Conservation (phyloP, 768 basidiomycete species). For the Kwoniella dejecticola region DNA sequence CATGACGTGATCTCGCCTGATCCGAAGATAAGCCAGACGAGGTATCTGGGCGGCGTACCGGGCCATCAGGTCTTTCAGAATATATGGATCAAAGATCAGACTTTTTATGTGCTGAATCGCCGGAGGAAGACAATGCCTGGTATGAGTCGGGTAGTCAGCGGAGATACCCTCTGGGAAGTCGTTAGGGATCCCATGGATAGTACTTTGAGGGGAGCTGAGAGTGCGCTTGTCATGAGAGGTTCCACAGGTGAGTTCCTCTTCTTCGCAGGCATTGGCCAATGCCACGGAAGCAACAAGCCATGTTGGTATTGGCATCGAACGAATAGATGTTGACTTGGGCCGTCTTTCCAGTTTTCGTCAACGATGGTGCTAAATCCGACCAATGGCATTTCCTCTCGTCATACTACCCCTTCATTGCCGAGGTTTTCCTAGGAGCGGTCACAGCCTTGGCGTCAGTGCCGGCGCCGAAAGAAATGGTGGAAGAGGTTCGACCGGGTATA, state of each 20-base stretch:
- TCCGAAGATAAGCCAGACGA: slow-evolving; percentile 11
- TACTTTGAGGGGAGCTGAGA: neutral
- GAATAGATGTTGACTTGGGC: neutral
- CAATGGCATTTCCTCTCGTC: slow-evolving; percentile 20
- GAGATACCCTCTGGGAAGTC: slow-evolving; percentile 10
- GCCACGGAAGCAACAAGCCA: neutral
- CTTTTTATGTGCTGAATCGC: slow-evolving; percentile 8
- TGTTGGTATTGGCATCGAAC: neutral
- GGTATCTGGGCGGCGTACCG: slow-evolving; percentile 19
- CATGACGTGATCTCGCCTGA: slow-evolving; percentile 7
- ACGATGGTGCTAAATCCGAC: slow-evolving; percentile 15
- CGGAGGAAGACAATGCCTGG: slow-evolving; percentile 11
- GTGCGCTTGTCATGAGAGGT: slow-evolving; percentile 12
- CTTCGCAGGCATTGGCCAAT: neutral
- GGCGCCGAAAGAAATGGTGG: slow-evolving; percentile 50
- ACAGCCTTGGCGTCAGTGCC: slow-evolving; percentile 15
- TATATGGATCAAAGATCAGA: slow-evolving; percentile 17
- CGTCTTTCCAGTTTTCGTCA: slow-evolving; percentile 11
- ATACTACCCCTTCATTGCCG: slow-evolving; percentile 19
- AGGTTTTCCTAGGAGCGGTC: slow-evolving; percentile 12
- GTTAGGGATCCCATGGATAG: slow-evolving; percentile 4
- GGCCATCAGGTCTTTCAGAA: slow-evolving; percentile 21
- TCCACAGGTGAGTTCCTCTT: slow-evolving; percentile 5
- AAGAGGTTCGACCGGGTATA: slow-evolving; percentile 18
- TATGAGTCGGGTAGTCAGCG: slow-evolving; percentile 15